Evolutionary conservation across 495 filamentous ascomycete species (phyloP).

Genomic region (Penicillium riverlandense): DNA sequence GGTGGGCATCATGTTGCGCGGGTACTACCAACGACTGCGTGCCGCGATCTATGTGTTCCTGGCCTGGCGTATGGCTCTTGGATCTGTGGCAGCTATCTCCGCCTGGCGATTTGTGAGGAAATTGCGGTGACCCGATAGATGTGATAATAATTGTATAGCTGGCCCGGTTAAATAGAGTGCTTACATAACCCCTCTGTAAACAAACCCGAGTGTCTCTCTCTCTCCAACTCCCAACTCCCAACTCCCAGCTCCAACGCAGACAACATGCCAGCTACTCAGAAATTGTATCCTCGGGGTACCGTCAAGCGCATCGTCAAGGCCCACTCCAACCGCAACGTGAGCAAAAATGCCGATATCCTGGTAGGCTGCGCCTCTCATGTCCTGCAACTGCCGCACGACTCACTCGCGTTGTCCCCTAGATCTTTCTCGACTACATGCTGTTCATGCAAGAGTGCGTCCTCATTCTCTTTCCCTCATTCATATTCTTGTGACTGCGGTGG

Average conservation of each 20-base stretch:
- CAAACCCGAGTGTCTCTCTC: background rate
- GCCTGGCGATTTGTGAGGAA: conserved; percentile 23
- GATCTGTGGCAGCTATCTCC: conserved; percentile 24
- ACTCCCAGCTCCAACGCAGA: too few relatives aligned
- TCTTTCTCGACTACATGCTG: conserved; percentile 82
- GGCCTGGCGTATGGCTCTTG: conserved; percentile 30
- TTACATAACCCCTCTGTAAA: too few relatives aligned
- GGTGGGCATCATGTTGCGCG: conserved; percentile 57
- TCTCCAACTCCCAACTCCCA: background rate
- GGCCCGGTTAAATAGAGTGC: too few relatives aligned
- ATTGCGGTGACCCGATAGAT: conserved; percentile 4
- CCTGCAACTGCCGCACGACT: background rate
- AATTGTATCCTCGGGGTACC: conserved; percentile 76
- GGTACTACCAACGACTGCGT: conserved; percentile 60
- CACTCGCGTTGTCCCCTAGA: conserved; percentile 36
- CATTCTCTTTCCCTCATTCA: background rate
- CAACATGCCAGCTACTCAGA: conserved; percentile 45
- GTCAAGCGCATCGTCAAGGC: conserved; percentile 87
- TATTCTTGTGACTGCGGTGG: background rate
- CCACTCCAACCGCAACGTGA: conserved; percentile 69
- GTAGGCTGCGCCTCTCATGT: conserved; percentile 40
- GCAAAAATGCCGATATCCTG: conserved; percentile 82
- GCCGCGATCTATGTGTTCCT: conserved; percentile 49
- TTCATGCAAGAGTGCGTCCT: conserved; percentile 75
- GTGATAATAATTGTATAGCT: background rate